phyloP scores from a whole-genome alignment of 73 alveolate genomes.

The Paramecium biaurelia region DNA sequence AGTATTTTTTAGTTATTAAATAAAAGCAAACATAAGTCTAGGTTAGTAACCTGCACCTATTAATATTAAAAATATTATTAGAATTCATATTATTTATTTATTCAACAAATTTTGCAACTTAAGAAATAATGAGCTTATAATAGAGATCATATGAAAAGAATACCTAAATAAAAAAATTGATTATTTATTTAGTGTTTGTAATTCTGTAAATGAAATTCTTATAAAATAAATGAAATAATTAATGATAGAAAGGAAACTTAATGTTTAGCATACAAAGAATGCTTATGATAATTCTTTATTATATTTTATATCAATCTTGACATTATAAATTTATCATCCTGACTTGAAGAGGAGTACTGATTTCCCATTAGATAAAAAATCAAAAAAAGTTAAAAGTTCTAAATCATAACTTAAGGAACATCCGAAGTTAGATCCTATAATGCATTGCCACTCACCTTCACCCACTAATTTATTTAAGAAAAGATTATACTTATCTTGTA shows the following conservation, averaged over 20 bases:
- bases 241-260: too few relatives aligned
- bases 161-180: too few relatives aligned
- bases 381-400: conserved; percentile 56
- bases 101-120: too few relatives aligned
- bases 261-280: too few relatives aligned
- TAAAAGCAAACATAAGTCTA: not conserved
- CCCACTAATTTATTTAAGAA: not conserved
- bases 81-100: not conserved
- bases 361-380: conserved; percentile 54
- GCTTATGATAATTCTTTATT: not conserved
- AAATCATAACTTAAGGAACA: conserved; percentile 64
- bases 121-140: too few relatives aligned
- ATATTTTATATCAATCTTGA: not conserved
- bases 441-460: conserved; percentile 67
- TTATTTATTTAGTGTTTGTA: not conserved
- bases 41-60: not conserved
- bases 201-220: not conserved
- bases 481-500: conserved; percentile 29
- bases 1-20: too few relatives aligned
- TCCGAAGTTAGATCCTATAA: conserved; percentile 62
- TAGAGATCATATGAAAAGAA: not conserved
- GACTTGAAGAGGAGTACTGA: conserved; percentile 62
- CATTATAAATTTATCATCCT: conserved; percentile 40
- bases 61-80: too few relatives aligned
- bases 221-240: not conserved